These are phyloP conservation scores for Pythium insidiosum DNA, from an alignment of 352 stramenopile genomes.

Conservation along the genomic window DNA sequence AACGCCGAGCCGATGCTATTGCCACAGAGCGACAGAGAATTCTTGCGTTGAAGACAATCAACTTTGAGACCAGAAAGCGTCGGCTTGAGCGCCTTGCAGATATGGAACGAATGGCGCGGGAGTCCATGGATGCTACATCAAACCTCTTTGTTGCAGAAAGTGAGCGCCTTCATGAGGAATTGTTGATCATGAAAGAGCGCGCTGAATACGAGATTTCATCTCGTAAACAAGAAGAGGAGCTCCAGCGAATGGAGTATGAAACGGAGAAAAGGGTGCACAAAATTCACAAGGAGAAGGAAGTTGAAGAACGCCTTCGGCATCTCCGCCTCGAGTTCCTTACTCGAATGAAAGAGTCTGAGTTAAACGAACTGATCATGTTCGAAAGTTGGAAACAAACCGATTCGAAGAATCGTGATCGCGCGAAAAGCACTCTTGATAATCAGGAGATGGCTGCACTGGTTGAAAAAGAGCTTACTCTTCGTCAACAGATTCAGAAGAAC, in stretches of 20 bases:
- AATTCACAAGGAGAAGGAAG: constrained; percentile 51
- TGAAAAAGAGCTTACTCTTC: constrained; percentile 44
- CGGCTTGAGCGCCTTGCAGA: constrained; percentile 47
- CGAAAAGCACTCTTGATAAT: constrained; percentile 22
- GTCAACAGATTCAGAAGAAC: constrained; percentile 42
- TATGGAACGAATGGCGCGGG: constrained; percentile 49
- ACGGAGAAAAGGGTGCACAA: constrained; percentile 48
- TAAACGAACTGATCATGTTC: constrained; percentile 60
- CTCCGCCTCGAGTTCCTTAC: constrained; percentile 70
- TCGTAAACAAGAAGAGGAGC: constrained; percentile 68
- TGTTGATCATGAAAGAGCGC: constrained; percentile 49
- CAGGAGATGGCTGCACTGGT: constrained; percentile 35
- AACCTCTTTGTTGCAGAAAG: constrained; percentile 59
- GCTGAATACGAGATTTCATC: constrained; percentile 61
- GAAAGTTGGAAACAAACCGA: constrained; percentile 70
- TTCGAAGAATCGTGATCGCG: constrained; percentile 27
- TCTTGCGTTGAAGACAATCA: constrained; percentile 56
- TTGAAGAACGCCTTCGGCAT: constrained; percentile 55
- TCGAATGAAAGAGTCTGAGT: constrained; percentile 58
- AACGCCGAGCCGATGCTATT: constrained; percentile 43
- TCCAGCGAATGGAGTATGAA: constrained; percentile 66
- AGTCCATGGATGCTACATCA: constrained; percentile 56
- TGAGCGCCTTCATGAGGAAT: constrained; percentile 35
- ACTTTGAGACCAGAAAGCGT: constrained; percentile 56
- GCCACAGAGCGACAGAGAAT: constrained; percentile 57